phyloP scores from a whole-genome alignment of 441 rosid species.

The Rhodomyrtus psidioides region DNA sequence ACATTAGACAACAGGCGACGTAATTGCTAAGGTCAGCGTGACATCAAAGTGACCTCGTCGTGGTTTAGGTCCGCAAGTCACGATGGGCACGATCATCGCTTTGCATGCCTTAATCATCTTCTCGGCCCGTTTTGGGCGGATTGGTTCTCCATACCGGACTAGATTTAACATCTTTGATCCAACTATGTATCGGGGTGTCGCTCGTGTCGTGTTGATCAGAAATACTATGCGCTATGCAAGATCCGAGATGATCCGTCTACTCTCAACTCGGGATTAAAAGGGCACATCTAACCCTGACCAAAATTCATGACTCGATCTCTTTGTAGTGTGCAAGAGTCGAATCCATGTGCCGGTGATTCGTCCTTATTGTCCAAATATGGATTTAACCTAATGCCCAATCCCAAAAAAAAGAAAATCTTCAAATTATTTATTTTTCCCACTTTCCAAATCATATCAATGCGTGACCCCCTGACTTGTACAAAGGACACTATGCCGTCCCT shows the following conservation, averaged over 20 bases:
- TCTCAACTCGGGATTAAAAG: neutral
- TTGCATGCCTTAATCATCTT: neutral
- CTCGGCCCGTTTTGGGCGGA: neutral
- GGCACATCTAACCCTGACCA: neutral
- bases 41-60: neutral
- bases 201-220: neutral
- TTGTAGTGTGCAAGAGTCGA: fast-evolving
- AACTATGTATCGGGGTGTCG: neutral
- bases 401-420: neutral
- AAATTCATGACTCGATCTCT: neutral
- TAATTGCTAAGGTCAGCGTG: neutral
- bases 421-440: neutral
- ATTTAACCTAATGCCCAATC: neutral
- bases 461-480: too few species aligned
- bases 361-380: neutral
- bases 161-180: neutral
- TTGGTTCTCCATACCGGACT: neutral
- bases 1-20: neutral
- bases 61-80: neutral
- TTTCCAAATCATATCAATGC: neutral
- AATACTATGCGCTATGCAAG: neutral
- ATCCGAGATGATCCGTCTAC: neutral
- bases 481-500: too few species aligned
- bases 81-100: neutral
- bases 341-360: too few species aligned